These are phyloP conservation scores for Graphium sp. DNA, from an alignment of 2,329 filamentous ascomycete species.

Conservation along the genomic window DNA sequence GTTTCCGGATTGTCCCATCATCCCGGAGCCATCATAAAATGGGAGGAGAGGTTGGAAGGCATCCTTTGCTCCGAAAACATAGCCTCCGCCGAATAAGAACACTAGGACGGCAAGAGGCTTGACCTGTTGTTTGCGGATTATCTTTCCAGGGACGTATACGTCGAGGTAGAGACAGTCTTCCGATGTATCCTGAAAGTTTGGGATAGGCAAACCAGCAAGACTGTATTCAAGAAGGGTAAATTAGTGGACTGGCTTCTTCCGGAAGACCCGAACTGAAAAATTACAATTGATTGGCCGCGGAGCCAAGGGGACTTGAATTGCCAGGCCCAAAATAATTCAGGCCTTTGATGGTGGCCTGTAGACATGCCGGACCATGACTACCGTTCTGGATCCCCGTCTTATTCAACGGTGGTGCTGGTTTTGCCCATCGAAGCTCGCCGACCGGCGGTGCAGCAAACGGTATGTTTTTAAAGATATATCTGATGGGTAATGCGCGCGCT, in stretches of 20 bases:
- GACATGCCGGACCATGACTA: conserved; percentile 6
- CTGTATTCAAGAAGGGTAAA: conserved; percentile 6
- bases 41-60: conserved; percentile 14
- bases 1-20: conserved; percentile 16
- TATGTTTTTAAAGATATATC: conserved; percentile 20
- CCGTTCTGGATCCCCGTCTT: conserved; percentile 4
- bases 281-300: conserved; percentile 16
- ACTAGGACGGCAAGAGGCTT: conserved; percentile 24
- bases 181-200: conserved; percentile 12
- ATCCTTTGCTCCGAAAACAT: conserved; percentile 22
- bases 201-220: conserved; percentile 14
- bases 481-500: no score
- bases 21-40: conserved; percentile 19
- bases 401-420: conserved; percentile 17
- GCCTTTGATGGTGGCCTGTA: conserved; percentile 8
- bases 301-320: conserved; percentile 14
- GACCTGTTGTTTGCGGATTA: conserved; percentile 15
- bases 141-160: conserved; percentile 25
- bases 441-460: conserved; percentile 23
- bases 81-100: conserved; percentile 28
- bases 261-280: conserved; percentile 1
- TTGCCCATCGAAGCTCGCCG: conserved; percentile 20
- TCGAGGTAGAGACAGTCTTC: conserved; percentile 34
- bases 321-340: conserved; percentile 15
- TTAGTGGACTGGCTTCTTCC: not conserved